These are phyloP conservation scores for Cyberlindnera maritima DNA, from an alignment of 805 yeast species.

Conservation along the genomic window DNA sequence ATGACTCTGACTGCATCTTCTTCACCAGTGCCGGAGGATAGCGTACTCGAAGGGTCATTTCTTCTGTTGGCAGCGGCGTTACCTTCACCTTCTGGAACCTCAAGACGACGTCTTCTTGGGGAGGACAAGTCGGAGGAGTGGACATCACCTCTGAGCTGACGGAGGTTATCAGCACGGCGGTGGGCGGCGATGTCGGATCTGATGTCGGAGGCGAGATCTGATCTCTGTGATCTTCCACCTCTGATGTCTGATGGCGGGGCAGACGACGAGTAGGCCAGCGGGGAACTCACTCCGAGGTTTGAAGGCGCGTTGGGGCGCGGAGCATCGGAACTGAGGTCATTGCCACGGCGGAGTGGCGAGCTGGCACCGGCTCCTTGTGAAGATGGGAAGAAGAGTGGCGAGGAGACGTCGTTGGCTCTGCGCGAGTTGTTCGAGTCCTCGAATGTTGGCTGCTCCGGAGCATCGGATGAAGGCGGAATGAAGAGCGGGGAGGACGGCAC, in stretches of 20 bases:
- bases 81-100: constrained; percentile 40
- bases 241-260: constrained; percentile 29
- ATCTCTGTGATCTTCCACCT: constrained; percentile 22
- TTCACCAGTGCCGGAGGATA: constrained; percentile 23
- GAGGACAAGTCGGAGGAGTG: constrained; percentile 72
- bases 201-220: constrained; percentile 36
- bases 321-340: constrained; percentile 15
- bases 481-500: constrained; percentile 29
- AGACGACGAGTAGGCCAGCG: constrained; percentile 43
- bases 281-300: constrained; percentile 38
- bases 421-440: constrained; percentile 11
- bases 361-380: constrained; percentile 26
- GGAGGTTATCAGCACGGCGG: constrained; percentile 44
- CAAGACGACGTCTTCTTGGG: constrained; percentile 56
- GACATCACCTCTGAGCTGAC: constrained; percentile 73
- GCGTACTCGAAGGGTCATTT: constrained; percentile 28
- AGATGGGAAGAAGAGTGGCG: constrained; percentile 34
- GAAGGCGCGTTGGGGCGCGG: neutral
- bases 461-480: constrained; percentile 28
- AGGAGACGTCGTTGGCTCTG: constrained; percentile 23
- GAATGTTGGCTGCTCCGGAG: constrained; percentile 21
- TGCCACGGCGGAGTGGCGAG: constrained; percentile 8
- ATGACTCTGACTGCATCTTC: constrained; percentile 86
- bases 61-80: constrained; percentile 16
- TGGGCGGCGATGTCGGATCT: constrained; percentile 42